A percentile compares a stretch with the other conserved stretches of the same genome.
These are phyloP conservation scores for Populus alba DNA, from an alignment of 345 rosid species.

Conservation along the genomic window DNA sequence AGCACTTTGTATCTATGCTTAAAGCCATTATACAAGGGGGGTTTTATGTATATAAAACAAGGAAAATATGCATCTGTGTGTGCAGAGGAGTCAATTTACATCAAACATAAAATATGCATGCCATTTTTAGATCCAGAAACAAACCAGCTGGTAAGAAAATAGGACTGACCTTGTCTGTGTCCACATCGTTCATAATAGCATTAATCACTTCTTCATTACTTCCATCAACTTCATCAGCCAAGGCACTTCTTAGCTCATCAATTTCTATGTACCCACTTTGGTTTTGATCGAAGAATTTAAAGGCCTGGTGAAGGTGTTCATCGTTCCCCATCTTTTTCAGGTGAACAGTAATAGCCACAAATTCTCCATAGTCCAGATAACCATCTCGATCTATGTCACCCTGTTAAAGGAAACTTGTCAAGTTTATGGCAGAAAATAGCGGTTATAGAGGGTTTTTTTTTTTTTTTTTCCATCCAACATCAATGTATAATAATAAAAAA, in stretches of 20 bases:
- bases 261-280: conserved; percentile 31
- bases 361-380: conserved; percentile 28
- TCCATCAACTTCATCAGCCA: conserved; percentile 25
- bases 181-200: conserved; percentile 30
- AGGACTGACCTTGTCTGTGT: conserved; percentile 28
- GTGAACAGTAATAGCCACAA: conserved; percentile 30
- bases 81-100: background rate
- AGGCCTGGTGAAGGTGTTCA: conserved; percentile 34
- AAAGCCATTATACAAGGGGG: background rate
- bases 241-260: conserved; percentile 27
- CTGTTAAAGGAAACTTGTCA: conserved; percentile 11
- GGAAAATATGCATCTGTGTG: background rate
- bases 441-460: background rate
- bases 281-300: conserved; percentile 29
- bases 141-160: background rate
- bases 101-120: background rate
- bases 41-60: no score
- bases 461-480: background rate
- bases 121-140: background rate
- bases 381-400: conserved; percentile 36
- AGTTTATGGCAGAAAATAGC: background rate
- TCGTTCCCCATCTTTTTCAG: conserved; percentile 31
- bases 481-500: background rate
- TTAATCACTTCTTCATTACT: conserved; percentile 23
- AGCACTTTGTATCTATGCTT: background rate